Evolutionary conservation across 805 yeast genomes (phyloP), one percentile per base, ranked within the genome.

Genomic region (Lipomyces yamanashiensis): DNA sequence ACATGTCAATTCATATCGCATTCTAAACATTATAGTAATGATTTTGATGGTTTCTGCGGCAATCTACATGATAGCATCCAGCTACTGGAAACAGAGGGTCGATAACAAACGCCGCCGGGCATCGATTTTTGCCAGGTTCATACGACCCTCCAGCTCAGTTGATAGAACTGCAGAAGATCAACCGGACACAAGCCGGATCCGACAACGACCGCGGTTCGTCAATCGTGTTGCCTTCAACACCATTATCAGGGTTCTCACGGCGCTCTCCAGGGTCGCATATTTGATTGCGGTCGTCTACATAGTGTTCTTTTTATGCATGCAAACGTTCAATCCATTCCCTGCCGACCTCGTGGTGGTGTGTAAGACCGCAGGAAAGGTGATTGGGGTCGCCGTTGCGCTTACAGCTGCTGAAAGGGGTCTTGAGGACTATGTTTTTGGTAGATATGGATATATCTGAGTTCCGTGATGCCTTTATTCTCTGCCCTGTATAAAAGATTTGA

Each of bases 181-280:
- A 7, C 17, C 34, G 9, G 15, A 15, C 17, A 7, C 13, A n/a
- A 19, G 7, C 7, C 9, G 7, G 21, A 28, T n/a, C 8, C 39
- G 17, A 10, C 53, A 17, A 13, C 53, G 40, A 13, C 53, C 53
- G 17, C 39, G 53, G 21, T 49, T 49, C 19, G 13, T 49, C 36
- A 13, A 49, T 28, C 53, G 53, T 13, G 53, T 49, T 19, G 53
- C 53, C 10, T 12, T 49, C 1, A 49, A 34, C 19, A 19, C 53
- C 9, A 28, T 49, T 5, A 7, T 49, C 10, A 37, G 53, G n/a
- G 2, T 33, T 2, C 19, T 49, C 19, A 34, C 17, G 6, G 7
- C 17, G 7, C 34, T 28, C 19, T 7, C 53, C 15, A 49, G 13
- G 7, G 13, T 7, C 53, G 37, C 19, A 7, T 28, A 9, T 15